phyloP scores from a whole-genome alignment of 2,329 filamentous ascomycete species.

The Sporothrix curviconia region DNA sequence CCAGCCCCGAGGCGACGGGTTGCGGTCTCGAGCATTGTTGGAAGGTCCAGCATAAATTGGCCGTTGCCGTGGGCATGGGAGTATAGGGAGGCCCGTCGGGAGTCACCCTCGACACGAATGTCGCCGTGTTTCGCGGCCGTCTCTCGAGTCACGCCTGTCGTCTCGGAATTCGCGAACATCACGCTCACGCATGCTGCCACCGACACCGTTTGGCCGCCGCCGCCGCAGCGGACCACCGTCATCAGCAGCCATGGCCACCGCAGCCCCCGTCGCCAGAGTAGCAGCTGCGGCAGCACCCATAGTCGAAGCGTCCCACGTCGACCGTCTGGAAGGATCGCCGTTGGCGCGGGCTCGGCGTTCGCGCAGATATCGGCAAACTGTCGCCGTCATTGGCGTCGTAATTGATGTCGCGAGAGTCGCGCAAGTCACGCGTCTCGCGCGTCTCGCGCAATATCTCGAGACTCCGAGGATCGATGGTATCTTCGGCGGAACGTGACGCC shows the following conservation, averaged over 20 bases:
- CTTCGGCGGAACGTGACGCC: constrained; percentile 5
- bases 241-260: not conserved
- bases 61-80: constrained; percentile 10
- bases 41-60: not conserved
- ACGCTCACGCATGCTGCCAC: not conserved
- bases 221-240: not conserved
- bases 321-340: not conserved
- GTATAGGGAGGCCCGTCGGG: constrained; percentile 4
- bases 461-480: not conserved
- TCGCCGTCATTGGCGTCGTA: constrained; percentile 4
- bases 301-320: constrained; percentile 5
- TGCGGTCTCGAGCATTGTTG: not conserved
- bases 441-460: not conserved
- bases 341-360: constrained; percentile 5
- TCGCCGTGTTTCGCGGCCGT: not conserved
- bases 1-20: not conserved
- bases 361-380: constrained; percentile 1
- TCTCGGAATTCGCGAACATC: not conserved
- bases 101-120: not conserved
- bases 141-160: not conserved
- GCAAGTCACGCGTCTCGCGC: constrained; percentile 5
- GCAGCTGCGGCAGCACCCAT: not conserved
- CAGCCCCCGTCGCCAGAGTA: not conserved
- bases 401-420: not conserved
- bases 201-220: not conserved